phyloP scores from a whole-genome alignment of 176 grass and related monocot species.

The Oryza australiensis region DNA sequence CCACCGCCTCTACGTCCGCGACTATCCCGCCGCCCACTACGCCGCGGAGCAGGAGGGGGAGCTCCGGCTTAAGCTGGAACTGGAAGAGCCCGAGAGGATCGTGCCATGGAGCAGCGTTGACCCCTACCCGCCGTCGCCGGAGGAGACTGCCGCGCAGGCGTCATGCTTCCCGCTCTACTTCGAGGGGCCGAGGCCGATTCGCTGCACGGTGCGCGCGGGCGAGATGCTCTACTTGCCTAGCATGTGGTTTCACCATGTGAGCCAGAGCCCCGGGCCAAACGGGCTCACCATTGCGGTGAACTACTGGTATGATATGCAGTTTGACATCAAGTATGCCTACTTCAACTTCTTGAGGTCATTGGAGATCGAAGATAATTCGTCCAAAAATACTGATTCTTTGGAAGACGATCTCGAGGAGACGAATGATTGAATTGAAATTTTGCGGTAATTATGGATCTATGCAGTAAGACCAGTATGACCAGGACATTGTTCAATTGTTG shows the following conservation, averaged over 20 bases:
- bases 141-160: constrained; percentile 52
- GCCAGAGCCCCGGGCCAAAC: constrained; percentile 76
- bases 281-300: constrained; percentile 90
- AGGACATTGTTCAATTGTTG: not conserved
- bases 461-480: too few relatives aligned
- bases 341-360: constrained; percentile 79
- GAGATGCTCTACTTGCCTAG: constrained; percentile 97
- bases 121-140: constrained; percentile 58
- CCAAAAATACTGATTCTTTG: not conserved
- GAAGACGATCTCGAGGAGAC: constrained; percentile 30
- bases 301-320: constrained; percentile 99
- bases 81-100: constrained; percentile 57
- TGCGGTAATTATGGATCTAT: not conserved
- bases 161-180: constrained; percentile 77
- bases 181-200: constrained; percentile 63
- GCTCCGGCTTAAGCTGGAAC: constrained; percentile 57
- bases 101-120: constrained; percentile 95
- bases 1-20: constrained; percentile 79
- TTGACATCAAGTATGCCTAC: constrained; percentile 97
- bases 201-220: constrained; percentile 80
- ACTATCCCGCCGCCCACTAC: constrained; percentile 70
- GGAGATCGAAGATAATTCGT: constrained; percentile 13
- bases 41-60: not conserved
- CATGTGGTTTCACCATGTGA: constrained; percentile 99
- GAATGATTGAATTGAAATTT: not conserved